Conservation (phyloP, 2,329 filamentous ascomycete genomes). For the Monosporascus sp. region DNA sequence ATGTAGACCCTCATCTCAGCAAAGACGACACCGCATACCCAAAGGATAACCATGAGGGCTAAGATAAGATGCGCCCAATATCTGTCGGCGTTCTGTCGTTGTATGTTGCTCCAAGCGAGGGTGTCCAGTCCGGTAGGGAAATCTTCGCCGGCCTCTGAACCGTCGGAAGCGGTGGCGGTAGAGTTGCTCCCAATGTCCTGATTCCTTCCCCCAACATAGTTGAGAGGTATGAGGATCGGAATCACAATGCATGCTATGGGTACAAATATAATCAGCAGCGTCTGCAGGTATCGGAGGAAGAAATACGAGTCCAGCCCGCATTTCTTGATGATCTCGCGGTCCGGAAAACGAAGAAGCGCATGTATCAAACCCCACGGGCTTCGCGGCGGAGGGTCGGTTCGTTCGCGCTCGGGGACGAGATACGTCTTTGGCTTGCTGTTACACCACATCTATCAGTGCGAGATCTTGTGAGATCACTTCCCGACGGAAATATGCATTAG, state of each 20-base stretch:
- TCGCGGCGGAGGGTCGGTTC: slow-evolving; percentile 67
- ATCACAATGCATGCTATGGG: slow-evolving; percentile 74
- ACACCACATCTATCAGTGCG: slow-evolving; percentile 7
- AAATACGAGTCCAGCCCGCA: slow-evolving; percentile 97
- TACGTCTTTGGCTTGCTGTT: slow-evolving; percentile 76
- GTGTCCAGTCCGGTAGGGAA: slow-evolving; percentile 68
- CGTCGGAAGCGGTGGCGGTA: slow-evolving; percentile 14
- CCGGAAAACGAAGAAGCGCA: slow-evolving; percentile 62
- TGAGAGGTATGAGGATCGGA: slow-evolving; percentile 82
- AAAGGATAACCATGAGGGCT: slow-evolving; percentile 71
- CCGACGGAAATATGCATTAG: slow-evolving; percentile 7
- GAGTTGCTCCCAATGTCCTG: slow-evolving; percentile 40
- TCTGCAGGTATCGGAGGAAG: slow-evolving; percentile 70
- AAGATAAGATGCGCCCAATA: slow-evolving; percentile 84
- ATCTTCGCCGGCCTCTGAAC: slow-evolving; percentile 8
- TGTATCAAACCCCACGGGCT: slow-evolving; percentile 48
- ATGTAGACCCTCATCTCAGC: slow-evolving; percentile 83
- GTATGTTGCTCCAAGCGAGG: slow-evolving; percentile 85
- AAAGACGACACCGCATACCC: slow-evolving; percentile 85
- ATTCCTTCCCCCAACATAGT: slow-evolving; percentile 67
- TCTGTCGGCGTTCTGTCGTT: slow-evolving; percentile 55
- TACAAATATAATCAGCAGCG: slow-evolving; percentile 86
- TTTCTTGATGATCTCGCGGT: slow-evolving; percentile 85
- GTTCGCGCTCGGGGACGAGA: slow-evolving; percentile 78
- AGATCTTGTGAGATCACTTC: slow-evolving; percentile 3